Evolutionary conservation across 208 protist genomes (phyloP), one percentile per base, ranked within the genome.

Genomic region (Acanthamoeba castellanii): DNA sequence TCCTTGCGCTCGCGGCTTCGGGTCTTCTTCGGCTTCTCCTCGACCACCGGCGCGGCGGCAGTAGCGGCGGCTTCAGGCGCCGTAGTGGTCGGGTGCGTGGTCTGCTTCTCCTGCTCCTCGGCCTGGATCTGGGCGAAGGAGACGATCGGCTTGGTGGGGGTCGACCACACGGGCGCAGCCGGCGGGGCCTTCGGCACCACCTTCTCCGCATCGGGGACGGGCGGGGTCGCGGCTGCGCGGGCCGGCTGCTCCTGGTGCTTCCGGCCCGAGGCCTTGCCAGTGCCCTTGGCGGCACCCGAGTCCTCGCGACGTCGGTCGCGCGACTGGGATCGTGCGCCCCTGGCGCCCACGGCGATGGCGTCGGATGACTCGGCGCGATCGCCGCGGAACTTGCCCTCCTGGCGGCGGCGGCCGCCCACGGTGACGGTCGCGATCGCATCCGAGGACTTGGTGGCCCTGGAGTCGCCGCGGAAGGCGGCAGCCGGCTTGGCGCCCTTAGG

Each of bases 91-190:
- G 37, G 37, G 1, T 11, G 14, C 13, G 27, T 61, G 78, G 78
- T 87, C 50, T 61, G 78, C 78, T 87, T 87, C 45, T 87, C 78
- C 78, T 87, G 37, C 47, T 87, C 78, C 50, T 87, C 78, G 78
- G 78, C 78, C 78, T 87, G 78, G 22, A 87, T 87, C 50, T 87
- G 78, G 16, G 78, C 47, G 18, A 87, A 87, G 50, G 78, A 18
- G 27, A 87, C 78, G 14, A 61, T 47, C 27, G 78, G 78, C 47
- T 87, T 87, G 45, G 78, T 87, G 22, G 78, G 78, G 13, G 78
- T 87, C 14, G 78, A 87, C 78, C 78, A 87, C 18, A 55, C 74
- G 25, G 74, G 74, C 45, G 27, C 74, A 20, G 74, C 74, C 5
- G 74, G 74, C 5, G 27, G 27, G 64, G 64, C 64, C 64, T 34